Evolutionary conservation across 108 stramenopile genomes (phyloP), one percentile per base, ranked within the genome.

Genomic region (Skeletonema potamos): DNA sequence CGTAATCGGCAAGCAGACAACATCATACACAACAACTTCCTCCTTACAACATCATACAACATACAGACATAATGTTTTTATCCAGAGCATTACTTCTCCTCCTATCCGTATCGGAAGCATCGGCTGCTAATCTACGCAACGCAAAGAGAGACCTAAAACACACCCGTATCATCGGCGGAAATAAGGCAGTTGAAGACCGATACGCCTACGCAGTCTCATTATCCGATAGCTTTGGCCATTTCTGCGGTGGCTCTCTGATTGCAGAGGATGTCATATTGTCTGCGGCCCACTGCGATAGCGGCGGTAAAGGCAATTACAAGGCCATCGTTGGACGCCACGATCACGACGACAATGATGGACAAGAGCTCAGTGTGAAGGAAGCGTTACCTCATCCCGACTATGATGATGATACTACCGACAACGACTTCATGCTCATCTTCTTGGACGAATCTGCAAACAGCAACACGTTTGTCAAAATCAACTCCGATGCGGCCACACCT

Each of bases 341-440:
- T 44, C 27, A 56, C 7, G 24, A 26, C 10, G 63, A 64, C 54
- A 64, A 22, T 11, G 58, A 59, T 59, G 58, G 58, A 11, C 20
- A 59, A 20, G 12, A 33, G 17, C n/a, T 59, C 33, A 30, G 36
- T 0, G 22, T 59, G 11, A 32, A 26, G 28, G 6, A 17, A 1
- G 58, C 33, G 13, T 20, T 37, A 7, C 18, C 13, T 11, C 85
- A 86, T 58, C 82, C 85, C 4, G 28, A 51, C 20, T 81, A 69
- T 70, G 37, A 78, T 33, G 22, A n/a, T 30, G n/a, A 18, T 27
- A 64, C 37, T 30, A 37, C 68, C 28, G 56, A 64, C 17, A 69
- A 81, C 32, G 86, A 87, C 61, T 76, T 84, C 39, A 70, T 73
- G 69, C 26, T 82, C 8, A 22, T 82, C 48, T 55, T 72, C 26